Base-by-base conservation (phyloP, 305 asterid species). In the Plantago lanceolata region DNA sequence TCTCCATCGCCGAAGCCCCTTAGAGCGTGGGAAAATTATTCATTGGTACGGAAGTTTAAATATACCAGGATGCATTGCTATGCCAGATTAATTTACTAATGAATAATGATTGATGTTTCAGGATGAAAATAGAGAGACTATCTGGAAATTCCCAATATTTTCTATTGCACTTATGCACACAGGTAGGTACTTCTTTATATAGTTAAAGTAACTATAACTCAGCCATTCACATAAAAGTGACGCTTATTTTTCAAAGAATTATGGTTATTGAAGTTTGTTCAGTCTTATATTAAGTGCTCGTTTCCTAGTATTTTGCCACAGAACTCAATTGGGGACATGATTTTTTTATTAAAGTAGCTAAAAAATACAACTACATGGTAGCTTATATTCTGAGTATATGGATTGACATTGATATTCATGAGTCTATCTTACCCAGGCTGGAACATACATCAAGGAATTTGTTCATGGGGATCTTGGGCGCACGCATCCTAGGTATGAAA, bases 401-500 rank as follows among this genome's bases (percentile, higher is more conserved):
- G 26, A 48, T 61, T 33, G 15, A 19, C 57, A 11, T 49, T 63
- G 61, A 59, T 61, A 53, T 35, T 57, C 68, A 65, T 15, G 15
- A 51, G 21, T 63, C 19, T 80, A 45, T 67, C 64, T 72, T 69
- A 40, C 48, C 55, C 94, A 91, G 98, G 98, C 96, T 64, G 98
- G 98, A 71, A 92, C 96, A 20, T 92, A 92, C 71, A 92, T 92
- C 71, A 89, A 92, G 75, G 98, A 92, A 76, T 92, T 92, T 73
- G 96, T 92, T 64, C 98, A 92, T 58, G 96, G 96, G 21, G 98
- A 92, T 76, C 94, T 92, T 54, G 96, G 98, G 61, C 92, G 96
- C 67, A 89, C 96, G 15, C 73, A 82, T 66, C 98, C 98, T 65
- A 92, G 89, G 98, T 92, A 84, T 52, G 67, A 47, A n/a, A 60